These are phyloP conservation scores for Pseudogymnoascus sp. DNA, from an alignment of 2,329 filamentous ascomycete genomes.

Conservation along the genomic window DNA sequence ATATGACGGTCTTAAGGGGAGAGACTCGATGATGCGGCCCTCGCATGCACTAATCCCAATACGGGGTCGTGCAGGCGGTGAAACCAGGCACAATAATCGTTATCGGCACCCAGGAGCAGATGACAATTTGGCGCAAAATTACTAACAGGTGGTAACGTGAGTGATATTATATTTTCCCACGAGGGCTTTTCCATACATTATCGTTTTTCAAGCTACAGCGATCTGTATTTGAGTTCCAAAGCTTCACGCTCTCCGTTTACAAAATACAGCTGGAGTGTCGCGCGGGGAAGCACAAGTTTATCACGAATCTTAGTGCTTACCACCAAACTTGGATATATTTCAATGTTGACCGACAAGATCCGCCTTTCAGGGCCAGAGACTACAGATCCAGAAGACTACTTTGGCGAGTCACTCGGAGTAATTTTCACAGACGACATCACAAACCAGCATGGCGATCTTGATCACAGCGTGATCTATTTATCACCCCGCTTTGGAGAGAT, in stretches of 20 bases:
- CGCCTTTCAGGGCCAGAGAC: conserved; percentile 31
- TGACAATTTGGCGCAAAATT: conserved; percentile 1
- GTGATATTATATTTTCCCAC: neutral
- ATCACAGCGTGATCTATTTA: conserved; percentile 48
- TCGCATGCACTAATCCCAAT: neutral
- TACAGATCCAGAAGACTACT: conserved; percentile 49
- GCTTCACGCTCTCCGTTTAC: neutral
- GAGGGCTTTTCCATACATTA: neutral
- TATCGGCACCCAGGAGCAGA: neutral
- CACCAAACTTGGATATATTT: neutral
- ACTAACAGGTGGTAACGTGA: neutral
- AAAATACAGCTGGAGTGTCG: neutral
- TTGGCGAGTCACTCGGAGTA: conserved; percentile 49
- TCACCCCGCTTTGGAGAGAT: conserved; percentile 33
- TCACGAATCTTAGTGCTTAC: neutral
- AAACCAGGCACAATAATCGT: neutral
- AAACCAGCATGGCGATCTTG: conserved; percentile 54
- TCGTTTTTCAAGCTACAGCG: neutral
- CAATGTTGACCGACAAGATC: conserved; percentile 42
- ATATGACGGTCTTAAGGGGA: conserved; percentile 2
- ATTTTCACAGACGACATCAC: conserved; percentile 61
- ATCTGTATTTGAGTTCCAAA: neutral
- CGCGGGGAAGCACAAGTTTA: neutral
- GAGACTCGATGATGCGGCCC: conserved; percentile 6
- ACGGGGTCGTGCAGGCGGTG: neutral